phyloP scores from a whole-genome alignment of 306 rosid species.

The Inga oerstediana region DNA sequence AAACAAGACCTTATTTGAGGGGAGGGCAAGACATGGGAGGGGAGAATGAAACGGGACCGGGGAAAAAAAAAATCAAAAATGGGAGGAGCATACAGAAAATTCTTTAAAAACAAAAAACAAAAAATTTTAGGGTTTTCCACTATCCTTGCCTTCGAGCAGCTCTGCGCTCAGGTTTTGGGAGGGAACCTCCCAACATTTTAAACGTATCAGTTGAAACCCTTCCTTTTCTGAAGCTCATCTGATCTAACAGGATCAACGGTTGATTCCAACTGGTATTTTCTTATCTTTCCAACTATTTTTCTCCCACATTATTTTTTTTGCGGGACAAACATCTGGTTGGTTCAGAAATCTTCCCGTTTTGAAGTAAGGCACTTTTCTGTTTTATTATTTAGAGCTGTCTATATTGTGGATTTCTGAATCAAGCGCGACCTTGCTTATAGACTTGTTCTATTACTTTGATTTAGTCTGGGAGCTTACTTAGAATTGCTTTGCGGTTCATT shows the following conservation, averaged over 20 bases:
- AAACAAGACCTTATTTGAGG: no score
- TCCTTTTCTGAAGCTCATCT: conserved; percentile 20
- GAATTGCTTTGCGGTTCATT: neutral
- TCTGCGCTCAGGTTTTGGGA: neutral
- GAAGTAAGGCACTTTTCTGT: neutral
- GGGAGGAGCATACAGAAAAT: neutral
- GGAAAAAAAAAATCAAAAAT: no score
- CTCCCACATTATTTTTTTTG: neutral
- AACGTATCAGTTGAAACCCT: neutral
- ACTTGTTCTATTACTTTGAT: neutral
- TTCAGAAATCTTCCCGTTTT: neutral
- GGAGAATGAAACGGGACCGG: no score
- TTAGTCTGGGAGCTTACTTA: neutral
- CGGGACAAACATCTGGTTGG: neutral
- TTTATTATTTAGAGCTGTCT: neutral
- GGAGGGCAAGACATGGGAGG: no score
- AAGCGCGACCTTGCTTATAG: conserved; percentile 14
- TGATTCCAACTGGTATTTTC: conserved; percentile 38
- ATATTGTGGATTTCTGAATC: neutral
- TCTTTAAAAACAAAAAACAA: no score
- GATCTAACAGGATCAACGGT: neutral
- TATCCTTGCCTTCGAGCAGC: neutral
- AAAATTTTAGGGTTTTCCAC: neutral
- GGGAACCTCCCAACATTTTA: conserved; percentile 43
- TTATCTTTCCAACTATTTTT: neutral